Conservation (phyloP, 345 rosid species). For the Moricandia arvensis region DNA sequence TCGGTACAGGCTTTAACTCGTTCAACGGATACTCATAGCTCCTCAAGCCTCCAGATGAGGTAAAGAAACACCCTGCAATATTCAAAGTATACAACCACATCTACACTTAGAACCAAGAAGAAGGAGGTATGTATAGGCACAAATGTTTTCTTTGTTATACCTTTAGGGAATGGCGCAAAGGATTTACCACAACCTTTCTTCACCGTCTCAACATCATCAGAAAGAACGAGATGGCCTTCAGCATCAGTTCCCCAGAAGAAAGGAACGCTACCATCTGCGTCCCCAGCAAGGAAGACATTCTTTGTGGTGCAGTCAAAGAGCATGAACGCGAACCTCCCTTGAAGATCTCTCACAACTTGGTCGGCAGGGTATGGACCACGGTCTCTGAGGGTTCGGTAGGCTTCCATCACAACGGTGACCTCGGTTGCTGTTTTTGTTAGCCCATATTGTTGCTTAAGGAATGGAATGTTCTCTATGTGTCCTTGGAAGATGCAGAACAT, state of each 20-base stretch:
- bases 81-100: not conserved
- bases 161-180: slow-evolving; percentile 94
- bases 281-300: slow-evolving; percentile 65
- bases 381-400: slow-evolving; percentile 88
- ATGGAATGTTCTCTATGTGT: not conserved
- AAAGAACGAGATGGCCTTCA: slow-evolving; percentile 73
- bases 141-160: slow-evolving; percentile 31
- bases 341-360: slow-evolving; percentile 85
- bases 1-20: slow-evolving; percentile 86
- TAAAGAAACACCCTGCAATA: slow-evolving; percentile 78
- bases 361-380: slow-evolving; percentile 95
- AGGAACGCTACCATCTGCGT: slow-evolving; percentile 81
- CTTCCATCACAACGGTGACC: slow-evolving; percentile 83
- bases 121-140: not conserved
- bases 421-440: slow-evolving; percentile 83
- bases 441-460: slow-evolving; percentile 94
- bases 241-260: slow-evolving; percentile 88
- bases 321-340: slow-evolving; percentile 72
- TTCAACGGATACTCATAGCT: slow-evolving; percentile 82
- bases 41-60: slow-evolving; percentile 77
- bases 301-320: slow-evolving; percentile 71
- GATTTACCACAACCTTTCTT: slow-evolving; percentile 91
- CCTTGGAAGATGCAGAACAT: slow-evolving; percentile 45
- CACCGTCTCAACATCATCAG: slow-evolving; percentile 66
- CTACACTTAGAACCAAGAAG: not conserved